Evolutionary conservation across 2,329 filamentous ascomycete genomes (phyloP).

Genomic region (Phialemoniopsis sp.): DNA sequence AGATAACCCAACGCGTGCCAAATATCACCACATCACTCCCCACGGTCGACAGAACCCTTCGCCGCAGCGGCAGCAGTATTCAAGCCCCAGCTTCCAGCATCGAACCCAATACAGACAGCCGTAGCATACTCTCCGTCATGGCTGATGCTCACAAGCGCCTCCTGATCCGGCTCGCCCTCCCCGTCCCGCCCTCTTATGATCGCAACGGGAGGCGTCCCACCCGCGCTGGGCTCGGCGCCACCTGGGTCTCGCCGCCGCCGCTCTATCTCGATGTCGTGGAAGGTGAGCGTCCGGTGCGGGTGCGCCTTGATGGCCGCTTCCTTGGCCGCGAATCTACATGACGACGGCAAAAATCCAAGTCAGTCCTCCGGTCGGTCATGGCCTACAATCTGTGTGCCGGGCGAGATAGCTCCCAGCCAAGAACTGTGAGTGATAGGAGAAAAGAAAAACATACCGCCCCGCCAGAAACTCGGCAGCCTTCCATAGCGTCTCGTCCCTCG

Average conservation of each 20-base stretch:
- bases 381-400: too few species aligned
- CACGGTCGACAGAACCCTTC: too few species aligned
- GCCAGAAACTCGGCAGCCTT: slow-evolving; percentile 36
- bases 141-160: slow-evolving; percentile 74
- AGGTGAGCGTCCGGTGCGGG: slow-evolving; percentile 51
- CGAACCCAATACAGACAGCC: slow-evolving; percentile 57
- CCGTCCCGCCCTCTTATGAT: slow-evolving; percentile 26
- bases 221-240: slow-evolving; percentile 6
- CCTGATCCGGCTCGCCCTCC: slow-evolving; percentile 32
- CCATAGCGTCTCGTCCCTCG: slow-evolving; percentile 19
- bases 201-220: slow-evolving; percentile 35
- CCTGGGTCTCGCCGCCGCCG: slow-evolving; percentile 15
- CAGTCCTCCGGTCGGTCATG: too few species aligned
- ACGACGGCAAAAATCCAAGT: too few species aligned
- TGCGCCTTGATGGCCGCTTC: slow-evolving; percentile 74
- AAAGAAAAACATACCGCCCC: slow-evolving; percentile 30
- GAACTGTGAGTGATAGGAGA: neutral
- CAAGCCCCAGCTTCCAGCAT: slow-evolving; percentile 1
- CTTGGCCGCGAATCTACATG: slow-evolving; percentile 62
- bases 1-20: too few species aligned
- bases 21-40: too few species aligned
- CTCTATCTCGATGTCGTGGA: slow-evolving; percentile 54
- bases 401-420: too few species aligned
- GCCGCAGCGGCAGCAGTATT: too few species aligned
- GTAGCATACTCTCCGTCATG: slow-evolving; percentile 83